Conservation (phyloP, 306 rosid genomes). For the Betula pendula region DNA sequence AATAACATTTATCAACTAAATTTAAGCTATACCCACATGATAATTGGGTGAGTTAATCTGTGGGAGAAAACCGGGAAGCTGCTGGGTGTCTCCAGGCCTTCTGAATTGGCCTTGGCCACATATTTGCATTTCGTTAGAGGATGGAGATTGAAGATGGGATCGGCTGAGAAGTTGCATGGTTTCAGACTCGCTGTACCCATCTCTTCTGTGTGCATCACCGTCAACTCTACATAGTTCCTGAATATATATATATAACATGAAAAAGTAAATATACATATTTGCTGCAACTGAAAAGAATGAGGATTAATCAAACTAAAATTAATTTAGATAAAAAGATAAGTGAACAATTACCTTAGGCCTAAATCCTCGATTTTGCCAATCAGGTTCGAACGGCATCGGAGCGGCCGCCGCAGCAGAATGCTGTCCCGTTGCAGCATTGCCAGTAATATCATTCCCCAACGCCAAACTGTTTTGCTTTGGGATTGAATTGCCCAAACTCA, state of each 20-base stretch:
- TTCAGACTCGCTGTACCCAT: constrained; percentile 47
- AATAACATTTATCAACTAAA: no score
- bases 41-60: constrained; percentile 48
- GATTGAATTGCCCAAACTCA: constrained; percentile 65
- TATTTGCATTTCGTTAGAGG: constrained; percentile 54
- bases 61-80: constrained; percentile 43
- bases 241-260: constrained; percentile 17
- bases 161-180: constrained; percentile 45
- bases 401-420: no score
- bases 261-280: not conserved
- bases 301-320: not conserved
- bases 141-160: constrained; percentile 53
- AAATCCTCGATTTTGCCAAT: constrained; percentile 44
- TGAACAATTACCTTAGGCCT: constrained; percentile 39
- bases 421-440: constrained; percentile 32
- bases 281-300: not conserved
- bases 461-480: constrained; percentile 36
- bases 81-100: constrained; percentile 44
- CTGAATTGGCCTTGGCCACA: constrained; percentile 57
- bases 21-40: constrained; percentile 44
- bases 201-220: constrained; percentile 37
- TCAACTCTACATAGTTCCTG: constrained; percentile 41
- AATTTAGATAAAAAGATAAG: not conserved
- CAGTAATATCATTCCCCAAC: constrained; percentile 29
- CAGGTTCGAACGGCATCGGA: constrained; percentile 24